Evolutionary conservation across 2,329 filamentous ascomycete species (phyloP).

Genomic region (Phyllosticta citribraziliensis): DNA sequence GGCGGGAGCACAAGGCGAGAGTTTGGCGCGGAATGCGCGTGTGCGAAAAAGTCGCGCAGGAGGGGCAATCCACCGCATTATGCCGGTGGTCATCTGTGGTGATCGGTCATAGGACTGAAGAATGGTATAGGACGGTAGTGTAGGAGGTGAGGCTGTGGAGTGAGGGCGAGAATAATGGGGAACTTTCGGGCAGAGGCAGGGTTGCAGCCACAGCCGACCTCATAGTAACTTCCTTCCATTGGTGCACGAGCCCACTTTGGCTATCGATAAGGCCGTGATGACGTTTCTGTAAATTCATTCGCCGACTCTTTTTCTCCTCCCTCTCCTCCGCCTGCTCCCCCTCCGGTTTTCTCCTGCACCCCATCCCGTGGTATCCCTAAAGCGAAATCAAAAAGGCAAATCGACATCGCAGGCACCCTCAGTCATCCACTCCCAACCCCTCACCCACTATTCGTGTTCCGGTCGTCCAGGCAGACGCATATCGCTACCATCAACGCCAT

Average conservation of each 20-base stretch:
- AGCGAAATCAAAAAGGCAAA: background rate
- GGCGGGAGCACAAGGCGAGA: constrained; percentile 13
- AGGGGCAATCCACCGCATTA: constrained; percentile 37
- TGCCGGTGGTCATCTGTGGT: constrained; percentile 32
- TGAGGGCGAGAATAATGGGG: background rate
- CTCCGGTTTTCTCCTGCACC: background rate
- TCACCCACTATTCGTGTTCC: constrained; percentile 40
- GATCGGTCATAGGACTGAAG: constrained; percentile 1
- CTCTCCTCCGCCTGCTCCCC: background rate
- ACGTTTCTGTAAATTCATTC: background rate
- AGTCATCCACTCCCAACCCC: background rate
- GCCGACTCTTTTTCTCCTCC: background rate
- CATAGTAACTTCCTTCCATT: background rate
- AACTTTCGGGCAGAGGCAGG: background rate
- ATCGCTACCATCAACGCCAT: constrained; percentile 55
- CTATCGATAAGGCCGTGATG: background rate
- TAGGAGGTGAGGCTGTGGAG: background rate
- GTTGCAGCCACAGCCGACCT: background rate
- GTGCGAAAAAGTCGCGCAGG: constrained; percentile 19
- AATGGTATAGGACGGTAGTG: background rate
- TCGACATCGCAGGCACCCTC: background rate
- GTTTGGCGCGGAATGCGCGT: constrained; percentile 3
- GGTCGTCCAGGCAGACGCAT: constrained; percentile 60
- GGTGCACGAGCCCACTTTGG: background rate
- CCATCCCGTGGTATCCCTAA: background rate